These are phyloP conservation scores for Coemansia sp. DNA, from an alignment of 192 early-diverging fungal genomes.

Conservation along the genomic window DNA sequence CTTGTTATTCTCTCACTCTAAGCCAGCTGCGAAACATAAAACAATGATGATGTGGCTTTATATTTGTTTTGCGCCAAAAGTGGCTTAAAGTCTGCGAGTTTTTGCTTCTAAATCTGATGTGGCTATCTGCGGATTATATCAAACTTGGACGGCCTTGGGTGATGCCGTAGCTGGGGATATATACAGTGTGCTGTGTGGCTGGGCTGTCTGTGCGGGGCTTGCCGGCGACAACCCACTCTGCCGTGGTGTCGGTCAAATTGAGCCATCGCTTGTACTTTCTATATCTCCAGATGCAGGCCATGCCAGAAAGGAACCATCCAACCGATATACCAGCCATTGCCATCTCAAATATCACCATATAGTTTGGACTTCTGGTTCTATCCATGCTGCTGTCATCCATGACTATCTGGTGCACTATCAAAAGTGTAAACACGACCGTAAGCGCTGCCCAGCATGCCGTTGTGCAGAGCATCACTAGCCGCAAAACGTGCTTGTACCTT, in stretches of 20 bases:
- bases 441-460: conserved; percentile 25
- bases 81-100: no score
- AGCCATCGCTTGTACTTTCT: conserved; percentile 14
- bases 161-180: no score
- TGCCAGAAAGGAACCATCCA: conserved; percentile 15
- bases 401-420: conserved; percentile 20
- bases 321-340: conserved; percentile 2
- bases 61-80: no score
- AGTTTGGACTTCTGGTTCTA: not conserved
- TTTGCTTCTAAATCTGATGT: no score
- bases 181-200: not conserved
- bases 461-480: conserved; percentile 26
- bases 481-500: conserved; percentile 17
- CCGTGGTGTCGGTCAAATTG: not conserved
- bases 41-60: no score
- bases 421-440: conserved; percentile 20
- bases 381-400: not conserved
- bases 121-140: not conserved
- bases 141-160: no score
- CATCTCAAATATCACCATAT: conserved; percentile 3
- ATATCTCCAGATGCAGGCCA: conserved; percentile 18
- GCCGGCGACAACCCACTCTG: conserved; percentile 3
- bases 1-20: no score
- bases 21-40: no score
- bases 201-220: not conserved